Evolutionary conservation across 345 rosid species (phyloP), one percentile per base, ranked within the genome.

Genomic region (Lepidium didymum): DNA sequence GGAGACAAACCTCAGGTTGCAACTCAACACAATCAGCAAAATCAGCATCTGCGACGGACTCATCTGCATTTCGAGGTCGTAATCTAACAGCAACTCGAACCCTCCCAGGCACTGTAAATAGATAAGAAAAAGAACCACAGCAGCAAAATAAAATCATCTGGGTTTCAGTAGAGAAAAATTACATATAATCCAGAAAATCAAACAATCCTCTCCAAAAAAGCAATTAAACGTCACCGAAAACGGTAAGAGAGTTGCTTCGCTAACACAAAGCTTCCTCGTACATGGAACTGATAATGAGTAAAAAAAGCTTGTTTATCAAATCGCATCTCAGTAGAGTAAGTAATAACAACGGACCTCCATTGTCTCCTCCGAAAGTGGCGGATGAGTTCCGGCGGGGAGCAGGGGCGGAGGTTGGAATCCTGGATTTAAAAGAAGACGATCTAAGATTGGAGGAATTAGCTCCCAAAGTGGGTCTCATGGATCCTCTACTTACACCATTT

Each of bases 11-110:
- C 97, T 95, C 99, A 0, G 99, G 90, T 69, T 87, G 99, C 72
- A 95, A 74, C 76, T 95, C 99, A 47, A 95, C 99, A 56, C 97
- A 95, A 75, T 89, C 96, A 25, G 93, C 93, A 82, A 95, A 95
- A 82, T 95, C 99, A 16, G 99, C 96, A 83, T 95, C 99, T 0
- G 93, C 96, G 25, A 78, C 82, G 36, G 77, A 76, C 72, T 95
- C 99, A 81, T 95, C 99, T 1, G 85, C 82, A 80, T 86, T 95
- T 10, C 89, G 86, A 2, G 97, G 97, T 63, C 97, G 77, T 77
- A 95, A 86, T 80, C 97, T 91, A 50, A 95, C 91, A 0, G 96
- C 96, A 15, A 95, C 99, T 68, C 97, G 80, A 55, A 95, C 99
- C 81, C 99, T 86, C 70, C 97, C 99, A 1, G 91, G 88, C 56